Conservation (phyloP, 139 green algal genomes). For the Astrephomene gubernaculifera region DNA sequence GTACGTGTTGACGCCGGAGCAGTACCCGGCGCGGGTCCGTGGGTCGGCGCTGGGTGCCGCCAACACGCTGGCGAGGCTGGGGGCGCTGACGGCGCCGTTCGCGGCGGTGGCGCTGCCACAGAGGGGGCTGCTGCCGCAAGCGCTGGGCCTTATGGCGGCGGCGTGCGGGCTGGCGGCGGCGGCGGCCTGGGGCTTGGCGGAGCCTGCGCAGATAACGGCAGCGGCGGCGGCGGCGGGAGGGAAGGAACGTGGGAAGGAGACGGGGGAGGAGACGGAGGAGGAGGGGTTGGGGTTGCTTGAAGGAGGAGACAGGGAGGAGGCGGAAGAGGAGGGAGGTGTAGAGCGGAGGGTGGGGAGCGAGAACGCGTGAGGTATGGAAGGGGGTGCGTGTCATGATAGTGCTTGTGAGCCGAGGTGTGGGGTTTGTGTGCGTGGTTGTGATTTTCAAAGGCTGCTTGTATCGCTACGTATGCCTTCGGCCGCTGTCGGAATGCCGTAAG, state of each 20-base stretch:
- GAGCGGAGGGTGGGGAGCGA: too few relatives aligned
- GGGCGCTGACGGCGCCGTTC: constrained; percentile 25
- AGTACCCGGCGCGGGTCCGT: constrained; percentile 79
- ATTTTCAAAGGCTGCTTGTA: too few relatives aligned
- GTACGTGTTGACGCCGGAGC: constrained; percentile 84
- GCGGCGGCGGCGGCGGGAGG: background rate
- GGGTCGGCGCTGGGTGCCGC: constrained; percentile 73
- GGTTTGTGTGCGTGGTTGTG: too few relatives aligned
- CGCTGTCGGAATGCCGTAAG: too few relatives aligned
- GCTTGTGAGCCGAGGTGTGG: too few relatives aligned
- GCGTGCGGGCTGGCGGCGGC: background rate
- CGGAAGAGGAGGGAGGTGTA: background rate
- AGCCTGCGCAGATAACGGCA: too few relatives aligned
- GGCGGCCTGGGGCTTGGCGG: background rate
- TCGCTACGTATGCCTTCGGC: too few relatives aligned
- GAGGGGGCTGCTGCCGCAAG: background rate
- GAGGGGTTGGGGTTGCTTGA: background rate
- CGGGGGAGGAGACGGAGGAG: background rate
- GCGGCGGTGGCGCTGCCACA: constrained; percentile 30
- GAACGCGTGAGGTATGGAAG: too few relatives aligned
- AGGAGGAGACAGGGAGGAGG: too few relatives aligned
- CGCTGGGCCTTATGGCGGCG: constrained; percentile 3
- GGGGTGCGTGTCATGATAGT: too few relatives aligned
- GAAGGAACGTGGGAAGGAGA: background rate
- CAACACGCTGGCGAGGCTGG: constrained; percentile 63